These are phyloP conservation scores for Laguncularia racemosa DNA, from an alignment of 345 rosid species.

Conservation along the genomic window DNA sequence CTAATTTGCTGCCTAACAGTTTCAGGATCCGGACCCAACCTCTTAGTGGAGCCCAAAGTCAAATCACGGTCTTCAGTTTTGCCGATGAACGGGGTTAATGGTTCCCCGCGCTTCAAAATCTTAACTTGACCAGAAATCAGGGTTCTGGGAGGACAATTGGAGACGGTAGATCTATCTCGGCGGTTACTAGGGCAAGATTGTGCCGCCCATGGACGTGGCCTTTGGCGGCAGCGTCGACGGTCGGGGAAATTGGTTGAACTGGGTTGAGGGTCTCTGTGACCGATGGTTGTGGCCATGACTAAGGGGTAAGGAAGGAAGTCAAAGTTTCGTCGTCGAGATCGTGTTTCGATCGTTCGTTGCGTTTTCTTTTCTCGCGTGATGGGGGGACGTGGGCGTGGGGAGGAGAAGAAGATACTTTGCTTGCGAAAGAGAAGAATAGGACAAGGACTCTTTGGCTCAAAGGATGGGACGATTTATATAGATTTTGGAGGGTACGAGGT, in stretches of 20 bases:
- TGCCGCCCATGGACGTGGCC: slow-evolving; percentile 13
- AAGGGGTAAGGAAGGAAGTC: not conserved
- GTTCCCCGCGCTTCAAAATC: slow-evolving; percentile 65
- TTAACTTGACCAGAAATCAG: slow-evolving; percentile 50
- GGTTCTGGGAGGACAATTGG: slow-evolving; percentile 21
- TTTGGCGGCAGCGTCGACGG: slow-evolving; percentile 23
- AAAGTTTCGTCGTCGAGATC: slow-evolving; percentile 24
- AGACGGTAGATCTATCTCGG: slow-evolving; percentile 15
- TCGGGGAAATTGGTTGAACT: slow-evolving; percentile 4
- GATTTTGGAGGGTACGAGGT: too few relatives aligned
- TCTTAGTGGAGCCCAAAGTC: slow-evolving; percentile 30
- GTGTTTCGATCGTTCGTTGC: too few relatives aligned
- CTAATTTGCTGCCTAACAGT: slow-evolving; percentile 27
- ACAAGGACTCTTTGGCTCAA: too few relatives aligned
- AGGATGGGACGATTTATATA: too few relatives aligned
- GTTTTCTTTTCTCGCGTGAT: too few relatives aligned
- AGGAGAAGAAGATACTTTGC: too few relatives aligned
- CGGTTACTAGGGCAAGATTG: not conserved
- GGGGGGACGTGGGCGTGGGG: too few relatives aligned
- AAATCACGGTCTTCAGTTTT: slow-evolving; percentile 18
- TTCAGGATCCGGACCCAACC: slow-evolving; percentile 49
- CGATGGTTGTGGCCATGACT: slow-evolving; percentile 1
- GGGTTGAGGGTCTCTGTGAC: slow-evolving; percentile 14
- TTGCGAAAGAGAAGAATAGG: too few relatives aligned
- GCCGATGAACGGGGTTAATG: slow-evolving; percentile 8